Evolutionary conservation across 345 rosid species (phyloP).

Genomic region (thale cress (Arabidopsis thaliana)): TAIR10.1 NC_003074.8:18650501-18651000

Average conservation of each 20-base stretch:
- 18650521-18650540: slow-evolving; percentile 20
- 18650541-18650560: slow-evolving; percentile 30
- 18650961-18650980: background rate
- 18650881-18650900: background rate
- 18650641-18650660: slow-evolving; percentile 25
- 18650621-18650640: slow-evolving; percentile 31
- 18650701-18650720: slow-evolving; percentile 21
- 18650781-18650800: slow-evolving; percentile 29
- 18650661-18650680: slow-evolving; percentile 44
- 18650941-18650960: background rate
- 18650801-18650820: slow-evolving; percentile 11
- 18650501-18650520: slow-evolving; percentile 19
- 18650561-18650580: slow-evolving; percentile 37
- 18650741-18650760: slow-evolving; percentile 8
- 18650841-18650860: slow-evolving; percentile 16
- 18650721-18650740: background rate
- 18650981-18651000: background rate
- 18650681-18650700: slow-evolving; percentile 33
- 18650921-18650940: background rate
- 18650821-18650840: slow-evolving; percentile 35
- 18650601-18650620: slow-evolving; percentile 19
- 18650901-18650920: background rate
- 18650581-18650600: slow-evolving; percentile 23
- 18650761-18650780: slow-evolving; percentile 41
- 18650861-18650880: background rate